These are phyloP conservation scores for Omphalotus olearius DNA, from an alignment of 1,284 basidiomycete genomes.

Conservation along the genomic window DNA sequence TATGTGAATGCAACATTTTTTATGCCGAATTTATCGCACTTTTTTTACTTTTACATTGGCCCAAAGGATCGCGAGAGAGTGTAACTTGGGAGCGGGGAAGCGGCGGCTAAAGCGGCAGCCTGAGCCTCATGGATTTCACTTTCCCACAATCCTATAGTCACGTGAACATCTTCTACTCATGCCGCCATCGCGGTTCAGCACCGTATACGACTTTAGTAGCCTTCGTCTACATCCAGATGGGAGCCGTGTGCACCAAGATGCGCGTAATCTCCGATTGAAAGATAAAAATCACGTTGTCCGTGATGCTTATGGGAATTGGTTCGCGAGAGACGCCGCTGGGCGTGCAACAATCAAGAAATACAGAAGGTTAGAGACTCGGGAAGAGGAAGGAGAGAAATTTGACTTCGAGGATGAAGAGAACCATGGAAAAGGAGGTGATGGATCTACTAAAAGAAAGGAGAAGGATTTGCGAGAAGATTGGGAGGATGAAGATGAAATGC, in stretches of 20 bases:
- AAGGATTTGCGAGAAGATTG: slow-evolving; percentile 4
- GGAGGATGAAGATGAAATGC: slow-evolving; percentile 2
- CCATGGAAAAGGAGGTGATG: slow-evolving; percentile 9
- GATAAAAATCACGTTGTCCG: slow-evolving; percentile 24
- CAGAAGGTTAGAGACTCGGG: background rate
- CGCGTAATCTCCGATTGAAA: slow-evolving; percentile 2
- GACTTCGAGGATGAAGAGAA: background rate
- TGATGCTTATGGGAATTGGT: slow-evolving; percentile 30
- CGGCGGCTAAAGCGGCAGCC: too few relatives aligned
- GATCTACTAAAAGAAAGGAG: background rate
- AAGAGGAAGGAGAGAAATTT: background rate
- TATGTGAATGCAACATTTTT: too few relatives aligned
- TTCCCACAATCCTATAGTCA: background rate
- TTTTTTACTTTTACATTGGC: too few relatives aligned
- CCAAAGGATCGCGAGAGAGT: too few relatives aligned
- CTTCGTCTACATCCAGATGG: slow-evolving; percentile 48
- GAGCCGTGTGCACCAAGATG: slow-evolving; percentile 28
- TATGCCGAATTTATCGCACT: too few relatives aligned
- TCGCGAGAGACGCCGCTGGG: slow-evolving; percentile 26
- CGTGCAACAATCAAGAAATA: slow-evolving; percentile 15
- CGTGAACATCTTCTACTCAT: slow-evolving; percentile 2
- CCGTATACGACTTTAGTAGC: slow-evolving; percentile 44
- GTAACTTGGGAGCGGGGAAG: too few relatives aligned
- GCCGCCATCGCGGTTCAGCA: slow-evolving; percentile 30
- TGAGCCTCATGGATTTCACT: too few relatives aligned